Percentiles rank a stretch among this genome's conserved stretches.
Conservation (phyloP, 176 grass and related monocot genomes). For the Neostapfia colusana region DNA sequence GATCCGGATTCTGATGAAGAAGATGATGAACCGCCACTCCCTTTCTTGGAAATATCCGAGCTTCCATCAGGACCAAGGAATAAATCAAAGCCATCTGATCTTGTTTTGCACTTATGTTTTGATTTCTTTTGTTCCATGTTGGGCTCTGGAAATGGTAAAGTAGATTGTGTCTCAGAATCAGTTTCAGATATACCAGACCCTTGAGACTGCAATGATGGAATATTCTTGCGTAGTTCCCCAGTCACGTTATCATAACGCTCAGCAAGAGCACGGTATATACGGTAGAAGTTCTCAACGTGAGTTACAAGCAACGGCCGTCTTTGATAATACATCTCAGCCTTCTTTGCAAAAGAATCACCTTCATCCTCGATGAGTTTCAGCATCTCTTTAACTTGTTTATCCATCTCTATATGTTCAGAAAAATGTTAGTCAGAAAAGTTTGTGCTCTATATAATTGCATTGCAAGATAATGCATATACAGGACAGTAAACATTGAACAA, state of each 20-base stretch:
- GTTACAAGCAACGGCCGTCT: conserved; percentile 64
- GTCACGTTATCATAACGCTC: conserved; percentile 98
- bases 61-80: conserved; percentile 53
- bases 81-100: conserved; percentile 51
- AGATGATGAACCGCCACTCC: conserved; percentile 64
- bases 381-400: conserved; percentile 94
- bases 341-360: conserved; percentile 91
- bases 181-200: conserved; percentile 58
- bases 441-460: conserved; percentile 21
- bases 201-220: conserved; percentile 71
- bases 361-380: conserved; percentile 87
- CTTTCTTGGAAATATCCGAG: conserved; percentile 49
- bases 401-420: conserved; percentile 67
- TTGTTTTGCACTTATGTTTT: not conserved
- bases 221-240: conserved; percentile 76
- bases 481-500: conserved; percentile 3
- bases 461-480: conserved; percentile 1
- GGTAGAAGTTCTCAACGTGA: conserved; percentile 85
- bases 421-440: conserved; percentile 18
- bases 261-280: conserved; percentile 91
- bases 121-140: conserved; percentile 38
- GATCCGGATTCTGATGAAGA: conserved; percentile 71
- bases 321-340: conserved; percentile 92
- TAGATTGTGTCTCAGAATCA: conserved; percentile 53
- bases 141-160: conserved; percentile 21